Conservation (phyloP, 306 rosid species). For the Quillaja saponaria region DNA sequence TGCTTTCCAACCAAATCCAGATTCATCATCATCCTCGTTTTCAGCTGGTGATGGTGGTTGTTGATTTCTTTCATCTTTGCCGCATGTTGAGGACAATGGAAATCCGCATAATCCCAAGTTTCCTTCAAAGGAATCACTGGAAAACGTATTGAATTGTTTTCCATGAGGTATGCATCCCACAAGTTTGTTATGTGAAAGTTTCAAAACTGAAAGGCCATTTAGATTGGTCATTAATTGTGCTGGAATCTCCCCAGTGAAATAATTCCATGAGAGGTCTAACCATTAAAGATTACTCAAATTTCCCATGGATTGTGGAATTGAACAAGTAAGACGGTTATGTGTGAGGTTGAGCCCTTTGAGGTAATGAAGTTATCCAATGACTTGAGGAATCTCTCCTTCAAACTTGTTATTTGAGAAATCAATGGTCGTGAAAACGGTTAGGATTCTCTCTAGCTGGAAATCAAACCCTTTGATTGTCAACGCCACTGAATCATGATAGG, state of each 20-base stretch:
- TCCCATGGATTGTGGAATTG: slow-evolving; percentile 32
- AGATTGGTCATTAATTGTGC: slow-evolving; percentile 6
- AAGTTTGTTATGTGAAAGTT: slow-evolving; percentile 32
- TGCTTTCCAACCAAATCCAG: slow-evolving; percentile 33
- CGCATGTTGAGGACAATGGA: slow-evolving; percentile 34
- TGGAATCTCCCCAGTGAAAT: slow-evolving; percentile 15
- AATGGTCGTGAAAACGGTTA: slow-evolving; percentile 13
- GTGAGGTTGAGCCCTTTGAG: slow-evolving; percentile 40
- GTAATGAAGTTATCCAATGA: slow-evolving; percentile 27
- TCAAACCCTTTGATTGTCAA: slow-evolving; percentile 23
- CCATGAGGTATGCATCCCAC: slow-evolving; percentile 41
- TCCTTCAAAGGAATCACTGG: slow-evolving; percentile 29
- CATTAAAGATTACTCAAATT: too few relatives aligned
- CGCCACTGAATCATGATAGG: slow-evolving; percentile 17
- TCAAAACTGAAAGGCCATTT: slow-evolving; percentile 11
- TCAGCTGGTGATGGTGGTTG: background rate
- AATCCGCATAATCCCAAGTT: slow-evolving; percentile 34
- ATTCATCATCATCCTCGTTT: too few relatives aligned
- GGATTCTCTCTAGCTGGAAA: background rate
- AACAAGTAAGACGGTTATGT: slow-evolving; percentile 33
- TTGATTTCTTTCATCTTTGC: background rate
- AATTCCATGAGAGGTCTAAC: too few relatives aligned
- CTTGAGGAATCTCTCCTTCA: slow-evolving; percentile 32
- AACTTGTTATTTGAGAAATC: slow-evolving; percentile 47
- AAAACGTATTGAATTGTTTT: slow-evolving; percentile 41